Evolutionary conservation across 2,329 filamentous ascomycete genomes (phyloP).

Genomic region (Colletotrichum aenigma): DNA sequence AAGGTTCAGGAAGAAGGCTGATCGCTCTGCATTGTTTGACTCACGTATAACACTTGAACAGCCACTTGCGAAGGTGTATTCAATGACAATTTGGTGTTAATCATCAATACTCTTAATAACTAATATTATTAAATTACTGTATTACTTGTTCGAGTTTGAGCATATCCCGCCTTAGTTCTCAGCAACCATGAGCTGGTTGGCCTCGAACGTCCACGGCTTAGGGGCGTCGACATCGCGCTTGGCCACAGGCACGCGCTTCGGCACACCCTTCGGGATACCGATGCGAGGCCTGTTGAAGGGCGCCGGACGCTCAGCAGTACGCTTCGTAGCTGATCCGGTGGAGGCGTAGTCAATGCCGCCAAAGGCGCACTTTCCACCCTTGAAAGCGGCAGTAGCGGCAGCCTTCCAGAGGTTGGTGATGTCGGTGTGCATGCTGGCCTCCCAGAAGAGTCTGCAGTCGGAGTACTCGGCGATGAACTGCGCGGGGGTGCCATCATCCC

Average conservation of each 20-base stretch:
- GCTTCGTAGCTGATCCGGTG: neutral
- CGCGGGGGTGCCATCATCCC: constrained; percentile 44
- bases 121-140: neutral
- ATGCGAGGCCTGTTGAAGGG: neutral
- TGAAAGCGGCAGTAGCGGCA: constrained; percentile 42
- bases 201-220: neutral
- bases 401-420: constrained; percentile 52
- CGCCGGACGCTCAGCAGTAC: neutral
- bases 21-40: no score
- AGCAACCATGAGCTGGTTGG: neutral
- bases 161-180: neutral
- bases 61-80: no score
- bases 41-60: no score
- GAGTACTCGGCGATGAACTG: constrained; percentile 52
- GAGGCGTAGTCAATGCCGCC: neutral
- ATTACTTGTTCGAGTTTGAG: neutral
- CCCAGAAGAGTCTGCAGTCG: constrained; percentile 57
- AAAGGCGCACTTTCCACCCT: constrained; percentile 40
- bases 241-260: neutral
- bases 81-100: no score
- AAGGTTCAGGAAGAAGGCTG: no score
- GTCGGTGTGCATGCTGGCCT: constrained; percentile 49
- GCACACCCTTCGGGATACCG: neutral
- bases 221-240: neutral
- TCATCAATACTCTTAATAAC: neutral